Evolutionary conservation across 2,329 filamentous ascomycete species (phyloP).

Genomic region (Arthrobotrys megalospora): DNA sequence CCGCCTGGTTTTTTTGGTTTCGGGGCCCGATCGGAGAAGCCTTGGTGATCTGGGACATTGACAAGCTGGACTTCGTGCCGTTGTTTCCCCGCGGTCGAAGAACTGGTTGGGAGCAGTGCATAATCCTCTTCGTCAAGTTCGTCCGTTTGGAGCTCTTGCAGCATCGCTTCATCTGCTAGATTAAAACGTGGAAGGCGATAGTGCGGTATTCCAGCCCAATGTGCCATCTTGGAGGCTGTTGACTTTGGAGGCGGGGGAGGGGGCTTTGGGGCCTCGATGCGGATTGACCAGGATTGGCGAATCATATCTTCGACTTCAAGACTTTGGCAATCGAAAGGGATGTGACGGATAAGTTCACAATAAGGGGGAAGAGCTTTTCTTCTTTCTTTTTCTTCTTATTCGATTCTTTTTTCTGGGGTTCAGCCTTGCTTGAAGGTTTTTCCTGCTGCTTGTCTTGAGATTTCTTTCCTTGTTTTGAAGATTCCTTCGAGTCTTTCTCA

Average conservation of each 20-base stretch:
- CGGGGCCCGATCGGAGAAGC: conserved; percentile 38
- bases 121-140: conserved; percentile 56
- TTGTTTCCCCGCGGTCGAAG: conserved; percentile 40
- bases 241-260: conserved; percentile 38
- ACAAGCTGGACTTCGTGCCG: conserved; percentile 40
- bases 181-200: conserved; percentile 59
- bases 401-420: neutral
- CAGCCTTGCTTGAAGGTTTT: neutral
- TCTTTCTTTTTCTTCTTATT: conserved; percentile 22
- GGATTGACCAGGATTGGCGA: conserved; percentile 56
- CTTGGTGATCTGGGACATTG: conserved; percentile 42
- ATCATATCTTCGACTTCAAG: conserved; percentile 37
- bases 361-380: neutral
- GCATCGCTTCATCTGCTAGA: conserved; percentile 52
- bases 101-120: conserved; percentile 38
- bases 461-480: conserved; percentile 9
- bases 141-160: conserved; percentile 54
- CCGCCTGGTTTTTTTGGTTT: conserved; percentile 26
- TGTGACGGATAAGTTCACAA: neutral
- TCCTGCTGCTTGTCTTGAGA: neutral
- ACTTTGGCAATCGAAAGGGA: conserved; percentile 18
- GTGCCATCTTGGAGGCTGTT: conserved; percentile 42
- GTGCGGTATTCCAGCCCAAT: conserved; percentile 58
- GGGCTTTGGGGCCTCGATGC: conserved; percentile 55
- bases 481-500: neutral